Evolutionary conservation across 306 rosid species (phyloP).

Genomic region (Senna tora): DNA sequence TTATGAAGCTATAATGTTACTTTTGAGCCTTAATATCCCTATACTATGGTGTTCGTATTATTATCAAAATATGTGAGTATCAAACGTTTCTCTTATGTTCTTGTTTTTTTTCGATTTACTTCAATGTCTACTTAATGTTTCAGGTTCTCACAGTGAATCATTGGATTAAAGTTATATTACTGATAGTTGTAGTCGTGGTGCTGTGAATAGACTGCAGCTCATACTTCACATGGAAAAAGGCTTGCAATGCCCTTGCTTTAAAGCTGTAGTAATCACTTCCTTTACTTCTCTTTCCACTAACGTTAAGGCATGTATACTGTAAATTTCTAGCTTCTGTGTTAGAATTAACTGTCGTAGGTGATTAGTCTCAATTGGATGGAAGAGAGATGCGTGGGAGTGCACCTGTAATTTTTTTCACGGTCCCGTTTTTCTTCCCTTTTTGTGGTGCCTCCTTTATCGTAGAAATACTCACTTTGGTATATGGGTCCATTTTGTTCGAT

Average conservation of each 20-base stretch:
- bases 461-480: neutral
- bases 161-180: neutral
- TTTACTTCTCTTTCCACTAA: slow-evolving; percentile 2
- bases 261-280: neutral
- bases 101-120: neutral
- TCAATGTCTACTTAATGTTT: neutral
- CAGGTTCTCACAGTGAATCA: neutral
- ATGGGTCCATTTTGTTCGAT: neutral
- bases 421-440: neutral
- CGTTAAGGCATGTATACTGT: neutral
- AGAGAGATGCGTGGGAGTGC: neutral
- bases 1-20: neutral
- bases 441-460: neutral
- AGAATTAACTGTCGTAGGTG: slow-evolving; percentile 14
- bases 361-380: neutral
- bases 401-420: neutral
- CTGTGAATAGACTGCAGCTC: slow-evolving; percentile 17
- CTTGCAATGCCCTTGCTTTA: neutral
- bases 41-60: neutral
- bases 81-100: neutral
- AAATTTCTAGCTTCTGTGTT: neutral
- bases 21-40: neutral
- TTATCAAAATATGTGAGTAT: neutral
- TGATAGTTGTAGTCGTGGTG: slow-evolving; percentile 19
- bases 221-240: slow-evolving; percentile 7